Evolutionary conservation across 306 rosid genomes (phyloP).

Genomic region (Trifolium fragiferum): DNA sequence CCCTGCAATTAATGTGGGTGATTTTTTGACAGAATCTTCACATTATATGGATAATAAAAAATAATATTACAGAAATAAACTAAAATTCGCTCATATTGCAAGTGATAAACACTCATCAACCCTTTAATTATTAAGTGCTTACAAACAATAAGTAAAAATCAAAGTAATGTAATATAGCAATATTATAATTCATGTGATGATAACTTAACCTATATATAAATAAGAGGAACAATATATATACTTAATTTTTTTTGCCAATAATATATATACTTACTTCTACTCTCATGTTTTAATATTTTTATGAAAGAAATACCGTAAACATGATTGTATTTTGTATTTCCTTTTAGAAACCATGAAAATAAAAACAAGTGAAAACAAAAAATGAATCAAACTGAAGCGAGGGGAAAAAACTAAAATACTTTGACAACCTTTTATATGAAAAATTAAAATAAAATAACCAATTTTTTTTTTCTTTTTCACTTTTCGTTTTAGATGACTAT

Average conservation of each 20-base stretch:
- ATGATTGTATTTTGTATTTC: background rate
- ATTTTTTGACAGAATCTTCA: no score
- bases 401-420: background rate
- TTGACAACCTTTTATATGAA: background rate
- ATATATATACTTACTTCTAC: background rate
- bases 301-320: background rate
- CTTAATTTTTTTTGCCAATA: no score
- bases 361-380: background rate
- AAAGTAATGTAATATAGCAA: background rate
- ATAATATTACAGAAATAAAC: no score
- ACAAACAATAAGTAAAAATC: background rate
- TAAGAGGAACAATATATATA: no score
- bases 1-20: no score
- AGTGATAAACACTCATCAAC: no score
- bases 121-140: background rate
- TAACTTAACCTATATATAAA: background rate
- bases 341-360: background rate
- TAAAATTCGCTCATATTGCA: no score
- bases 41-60: no score
- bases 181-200: background rate
- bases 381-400: background rate
- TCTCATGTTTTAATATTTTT: background rate
- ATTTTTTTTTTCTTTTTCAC: no score
- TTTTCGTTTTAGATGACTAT: background rate
- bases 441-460: background rate